phyloP scores from a whole-genome alignment of 129 eudicot species.

The Lactuca sativa region DNA sequence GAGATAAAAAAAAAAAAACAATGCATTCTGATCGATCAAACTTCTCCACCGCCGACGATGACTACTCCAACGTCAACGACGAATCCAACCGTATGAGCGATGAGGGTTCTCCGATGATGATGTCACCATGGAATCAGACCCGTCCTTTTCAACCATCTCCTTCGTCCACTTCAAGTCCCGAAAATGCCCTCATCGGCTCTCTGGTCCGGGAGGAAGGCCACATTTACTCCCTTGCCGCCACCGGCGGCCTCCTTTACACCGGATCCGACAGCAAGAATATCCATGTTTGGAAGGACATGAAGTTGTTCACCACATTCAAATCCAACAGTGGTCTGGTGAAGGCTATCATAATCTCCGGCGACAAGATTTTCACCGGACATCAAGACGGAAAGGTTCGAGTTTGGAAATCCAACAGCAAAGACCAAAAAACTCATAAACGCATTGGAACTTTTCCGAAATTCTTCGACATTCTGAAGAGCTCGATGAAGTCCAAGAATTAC shows the following conservation, averaged over 20 bases:
- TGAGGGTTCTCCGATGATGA: conserved; percentile 83
- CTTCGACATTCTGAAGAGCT: conserved; percentile 44
- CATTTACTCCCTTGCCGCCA: conserved; percentile 52
- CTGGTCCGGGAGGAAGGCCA: conserved; percentile 57
- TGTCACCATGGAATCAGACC: conserved; percentile 85
- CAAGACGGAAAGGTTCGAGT: conserved; percentile 55
- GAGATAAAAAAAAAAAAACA: not conserved
- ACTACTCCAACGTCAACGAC: conserved; percentile 44
- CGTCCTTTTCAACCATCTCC: conserved; percentile 39
- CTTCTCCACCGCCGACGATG: conserved; percentile 17
- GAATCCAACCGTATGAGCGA: conserved; percentile 60
- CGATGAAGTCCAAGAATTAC: conserved; percentile 49
- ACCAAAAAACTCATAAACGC: conserved; percentile 39
- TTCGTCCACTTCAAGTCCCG: conserved; percentile 38
- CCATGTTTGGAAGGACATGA: conserved; percentile 51
- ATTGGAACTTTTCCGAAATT: conserved; percentile 45
- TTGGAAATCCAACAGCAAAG: conserved; percentile 44
- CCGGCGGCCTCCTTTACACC: conserved; percentile 50
- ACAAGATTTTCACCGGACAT: conserved; percentile 57
- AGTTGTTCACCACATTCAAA: conserved; percentile 40
- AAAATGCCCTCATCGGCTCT: conserved; percentile 33
- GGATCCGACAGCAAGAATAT: conserved; percentile 60
- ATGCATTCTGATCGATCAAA: conserved; percentile 44
- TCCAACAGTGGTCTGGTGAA: conserved; percentile 55
- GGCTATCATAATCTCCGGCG: conserved; percentile 45